Percentiles rank a stretch among this genome's conserved stretches.
Evolutionary conservation across 495 filamentous ascomycete genomes (phyloP).

Genomic region (Cenococcum geophilum): DNA sequence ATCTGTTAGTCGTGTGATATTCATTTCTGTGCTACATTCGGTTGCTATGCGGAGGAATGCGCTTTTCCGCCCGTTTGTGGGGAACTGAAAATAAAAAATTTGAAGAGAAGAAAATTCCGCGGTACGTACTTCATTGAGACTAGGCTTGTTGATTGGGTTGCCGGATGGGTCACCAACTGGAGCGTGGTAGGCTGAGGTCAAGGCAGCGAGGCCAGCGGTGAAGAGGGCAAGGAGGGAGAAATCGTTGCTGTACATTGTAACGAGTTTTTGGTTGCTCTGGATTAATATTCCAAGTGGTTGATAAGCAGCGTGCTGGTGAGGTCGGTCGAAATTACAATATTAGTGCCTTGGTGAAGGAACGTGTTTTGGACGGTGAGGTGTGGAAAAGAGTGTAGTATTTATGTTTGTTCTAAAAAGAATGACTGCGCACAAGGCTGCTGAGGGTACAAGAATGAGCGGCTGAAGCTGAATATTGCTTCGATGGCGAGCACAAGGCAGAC

Average conservation of each 20-base stretch:
- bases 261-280: background rate
- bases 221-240: slow-evolving; percentile 44
- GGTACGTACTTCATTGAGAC: slow-evolving; percentile 40
- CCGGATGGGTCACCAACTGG: slow-evolving; percentile 47
- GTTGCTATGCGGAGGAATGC: background rate
- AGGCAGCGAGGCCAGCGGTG: slow-evolving; percentile 45
- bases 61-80: background rate
- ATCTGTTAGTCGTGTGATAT: background rate
- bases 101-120: background rate
- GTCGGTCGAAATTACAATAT: slow-evolving; percentile 17
- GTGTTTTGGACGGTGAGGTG: background rate
- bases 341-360: slow-evolving; percentile 10
- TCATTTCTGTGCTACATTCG: background rate
- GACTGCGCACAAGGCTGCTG: slow-evolving; percentile 11
- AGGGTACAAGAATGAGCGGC: slow-evolving; percentile 22
- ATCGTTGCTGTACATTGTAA: background rate
- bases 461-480: slow-evolving; percentile 29
- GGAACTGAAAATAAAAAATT: background rate
- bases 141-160: slow-evolving; percentile 53
- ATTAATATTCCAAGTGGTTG: background rate
- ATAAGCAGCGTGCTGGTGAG: no score
- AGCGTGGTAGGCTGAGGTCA: slow-evolving; percentile 46
- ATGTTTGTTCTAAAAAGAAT: slow-evolving; percentile 12
- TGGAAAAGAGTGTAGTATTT: slow-evolving; percentile 10
- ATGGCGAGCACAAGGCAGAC: slow-evolving; percentile 11